Evolutionary conservation across 108 stramenopile genomes (phyloP).

Genomic region (Schizochytrium sp.): DNA sequence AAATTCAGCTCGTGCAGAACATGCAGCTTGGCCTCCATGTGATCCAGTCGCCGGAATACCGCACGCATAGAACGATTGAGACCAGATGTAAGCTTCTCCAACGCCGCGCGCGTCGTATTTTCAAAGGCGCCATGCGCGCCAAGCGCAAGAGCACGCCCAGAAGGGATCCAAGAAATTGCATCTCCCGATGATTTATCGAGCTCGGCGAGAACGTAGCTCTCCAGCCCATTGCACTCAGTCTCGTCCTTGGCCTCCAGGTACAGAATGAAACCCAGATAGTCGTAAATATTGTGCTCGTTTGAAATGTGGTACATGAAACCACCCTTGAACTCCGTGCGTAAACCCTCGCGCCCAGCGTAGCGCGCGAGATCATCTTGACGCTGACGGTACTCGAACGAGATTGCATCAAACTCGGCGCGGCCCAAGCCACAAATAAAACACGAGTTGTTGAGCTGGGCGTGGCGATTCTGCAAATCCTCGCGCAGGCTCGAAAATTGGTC

Average conservation of each 20-base stretch:
- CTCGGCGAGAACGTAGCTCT: constrained; percentile 23
- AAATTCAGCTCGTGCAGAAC: not conserved
- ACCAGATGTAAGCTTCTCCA: not conserved
- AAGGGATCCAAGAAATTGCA: constrained; percentile 27
- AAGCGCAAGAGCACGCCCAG: not conserved
- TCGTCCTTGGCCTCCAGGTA: constrained; percentile 40
- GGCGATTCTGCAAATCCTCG: constrained; percentile 20
- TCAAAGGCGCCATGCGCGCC: not conserved
- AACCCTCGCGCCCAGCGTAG: not conserved
- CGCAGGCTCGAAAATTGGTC: constrained; percentile 33
- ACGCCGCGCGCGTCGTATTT: not conserved
- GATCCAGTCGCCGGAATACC: not conserved
- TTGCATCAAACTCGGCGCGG: constrained; percentile 25
- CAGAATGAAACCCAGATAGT: constrained; percentile 37
- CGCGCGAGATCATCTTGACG: constrained; percentile 19
- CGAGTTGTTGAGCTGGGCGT: constrained; percentile 19
- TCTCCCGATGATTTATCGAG: constrained; percentile 15
- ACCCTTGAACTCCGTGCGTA: not conserved
- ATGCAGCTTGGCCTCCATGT: not conserved
- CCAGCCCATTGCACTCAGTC: constrained; percentile 41
- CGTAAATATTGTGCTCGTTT: constrained; percentile 45
- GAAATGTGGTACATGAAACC: constrained; percentile 25
- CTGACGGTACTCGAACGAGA: constrained; percentile 12
- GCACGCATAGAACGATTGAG: not conserved
- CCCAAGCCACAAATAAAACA: constrained; percentile 48